Evolutionary conservation across 2,329 filamentous ascomycete genomes (phyloP), one percentile per base, ranked within the genome.

Genomic region (Talaromyces sp.): DNA sequence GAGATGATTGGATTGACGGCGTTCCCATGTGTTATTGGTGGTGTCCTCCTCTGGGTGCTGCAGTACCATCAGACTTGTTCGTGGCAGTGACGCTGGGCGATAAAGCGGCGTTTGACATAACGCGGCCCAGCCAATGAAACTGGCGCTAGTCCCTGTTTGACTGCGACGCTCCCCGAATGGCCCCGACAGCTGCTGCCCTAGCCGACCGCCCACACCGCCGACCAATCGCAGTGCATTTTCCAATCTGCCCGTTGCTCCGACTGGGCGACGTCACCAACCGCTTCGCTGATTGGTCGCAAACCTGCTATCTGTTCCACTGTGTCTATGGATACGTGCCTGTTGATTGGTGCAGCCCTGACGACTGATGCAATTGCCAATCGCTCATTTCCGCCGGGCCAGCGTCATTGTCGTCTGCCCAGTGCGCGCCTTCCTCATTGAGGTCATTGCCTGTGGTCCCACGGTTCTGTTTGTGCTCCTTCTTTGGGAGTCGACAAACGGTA

Each of bases 261-360:
- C 37, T 37, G 50, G 57, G 16, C 62, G 62, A 63, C 62, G 58
- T 63, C 62, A 63, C 62, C 23, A 3, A 16, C 39, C 5, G 18
- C 21, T 12, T 3, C 23, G 9, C 23, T 60, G n/a, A 44, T 63
- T 60, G 23, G 58, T 23, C 16, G 9, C n/a, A 40, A 2, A 2
- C 12, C 28, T 11, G 48, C 31, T n/a, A 7, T 8, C 11, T 16
- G 31, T 11, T 14, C 40, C 40, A 18, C 48, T 18, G 6, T 11
- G 3, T 3, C 18, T 5, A 16, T 7, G 9, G 18, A 14, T 11
- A 5, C 8, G 2, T n/a, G 33, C 4, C 7, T 4, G 7, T 25
- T 48, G 44, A 60, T 60, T 54, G 44, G 44, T 7, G 14, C 25
- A 31, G 35, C 55, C 6, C 37, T 55, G 59, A 8, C 31, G 18